Conservation (phyloP, 352 stramenopile species). For the Aphanomyces invadans region DNA sequence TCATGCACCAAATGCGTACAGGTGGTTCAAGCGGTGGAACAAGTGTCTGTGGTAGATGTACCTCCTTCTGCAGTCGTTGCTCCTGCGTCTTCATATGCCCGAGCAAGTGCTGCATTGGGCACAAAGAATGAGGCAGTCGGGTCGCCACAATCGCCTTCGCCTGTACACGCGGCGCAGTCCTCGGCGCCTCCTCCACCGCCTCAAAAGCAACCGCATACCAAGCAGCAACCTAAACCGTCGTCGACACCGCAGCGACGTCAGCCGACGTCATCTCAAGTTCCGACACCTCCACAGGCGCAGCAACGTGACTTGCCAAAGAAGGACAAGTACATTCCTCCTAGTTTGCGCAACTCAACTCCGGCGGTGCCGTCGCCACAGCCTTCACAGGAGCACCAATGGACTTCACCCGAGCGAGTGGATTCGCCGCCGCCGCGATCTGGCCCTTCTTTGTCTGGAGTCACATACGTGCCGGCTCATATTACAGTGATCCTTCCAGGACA, state of each 20-base stretch:
- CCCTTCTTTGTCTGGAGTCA: neutral
- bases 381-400: too few relatives aligned
- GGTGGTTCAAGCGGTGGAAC: neutral
- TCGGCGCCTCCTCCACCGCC: neutral
- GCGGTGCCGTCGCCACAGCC: neutral
- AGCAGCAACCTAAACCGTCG: neutral
- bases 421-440: neutral
- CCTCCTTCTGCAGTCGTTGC: neutral
- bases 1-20: neutral
- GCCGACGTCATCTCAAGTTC: neutral
- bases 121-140: neutral
- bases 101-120: neutral
- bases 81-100: neutral
- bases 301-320: too few relatives aligned
- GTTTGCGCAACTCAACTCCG: neutral
- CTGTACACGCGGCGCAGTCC: neutral
- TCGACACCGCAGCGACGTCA: neutral
- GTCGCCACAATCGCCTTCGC: neutral
- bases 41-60: neutral
- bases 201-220: neutral
- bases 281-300: neutral
- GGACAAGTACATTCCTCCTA: neutral
- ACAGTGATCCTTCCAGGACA: conserved; percentile 19
- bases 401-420: neutral
- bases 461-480: conserved; percentile 22